Base-by-base conservation (phyloP, 306 rosid species). In the Begonia loranthoides region DNA sequence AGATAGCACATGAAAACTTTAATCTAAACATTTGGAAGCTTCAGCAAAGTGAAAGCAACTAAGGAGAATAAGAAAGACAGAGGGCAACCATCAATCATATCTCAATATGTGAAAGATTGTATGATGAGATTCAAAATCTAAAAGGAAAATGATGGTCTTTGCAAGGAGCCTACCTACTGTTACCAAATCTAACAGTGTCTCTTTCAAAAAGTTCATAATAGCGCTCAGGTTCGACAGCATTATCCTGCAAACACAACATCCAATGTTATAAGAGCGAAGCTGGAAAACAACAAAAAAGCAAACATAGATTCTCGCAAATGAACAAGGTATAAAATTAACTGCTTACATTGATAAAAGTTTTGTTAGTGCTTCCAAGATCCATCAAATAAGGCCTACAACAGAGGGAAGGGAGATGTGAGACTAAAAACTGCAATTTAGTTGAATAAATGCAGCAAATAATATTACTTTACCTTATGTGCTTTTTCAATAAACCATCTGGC, bases 311-410 rank as follows among this genome's bases (percentile, higher is more conserved):
- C 36, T 28, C 9, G 36, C 36, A 40, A 44, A 45, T 50, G 50
- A 56, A 39, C 19, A 43, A 55, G 56, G 58, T 62, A 15, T 40
- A 39, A 15, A 49, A 41, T 50, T 50, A 62, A 13, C 56, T 33
- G 73, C 95, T 80, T 72, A 82, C 99, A 59, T 90, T 90, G 52
- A 90, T n/a, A 33, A 71, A 83, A 48, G 99, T 86, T 76, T 90
- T 90, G 72, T 90, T 90, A 58, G 99, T 90, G 84, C 99, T 90
- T 74, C 99, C 99, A 3, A 90, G 95, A 66, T 90, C 99, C 99
- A 86, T 90, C 58, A 90, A 13, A 70, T 90, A 90, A 60, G 99
- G 99, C 80, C 99, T 90, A 55, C 43, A 5, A 36, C 14, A 49
- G 60, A 28, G 55, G 49, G 47, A 67, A 41, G 63, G 63, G 41